phyloP scores from a whole-genome alignment of 1,284 basidiomycete species.

The Ganoderma sp. region DNA sequence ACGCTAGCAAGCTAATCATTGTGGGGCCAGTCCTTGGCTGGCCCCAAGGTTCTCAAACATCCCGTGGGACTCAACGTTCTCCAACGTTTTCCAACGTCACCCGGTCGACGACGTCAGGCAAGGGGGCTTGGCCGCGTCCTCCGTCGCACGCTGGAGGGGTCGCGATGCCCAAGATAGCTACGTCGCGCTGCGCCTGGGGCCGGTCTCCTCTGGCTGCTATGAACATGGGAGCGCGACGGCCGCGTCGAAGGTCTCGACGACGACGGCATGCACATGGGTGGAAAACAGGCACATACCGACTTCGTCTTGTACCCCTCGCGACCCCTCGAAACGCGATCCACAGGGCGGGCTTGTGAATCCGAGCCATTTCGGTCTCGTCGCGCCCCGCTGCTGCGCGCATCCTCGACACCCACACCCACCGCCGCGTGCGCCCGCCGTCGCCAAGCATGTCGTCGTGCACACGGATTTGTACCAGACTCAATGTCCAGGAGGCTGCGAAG shows the following conservation, averaged over 20 bases:
- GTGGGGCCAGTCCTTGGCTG: conserved; percentile 1
- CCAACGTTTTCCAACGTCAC: background rate
- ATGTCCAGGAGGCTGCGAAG: conserved; percentile 2
- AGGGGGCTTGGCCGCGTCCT: conserved; percentile 6
- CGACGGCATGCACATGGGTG: conserved; percentile 18
- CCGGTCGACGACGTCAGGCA: conserved; percentile 1
- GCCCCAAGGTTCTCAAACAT: background rate
- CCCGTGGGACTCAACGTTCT: background rate
- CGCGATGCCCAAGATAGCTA: conserved; percentile 17
- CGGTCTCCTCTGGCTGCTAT: conserved; percentile 11
- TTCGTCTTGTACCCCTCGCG: conserved; percentile 12
- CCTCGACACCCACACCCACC: conserved; percentile 22
- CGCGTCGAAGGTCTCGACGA: background rate
- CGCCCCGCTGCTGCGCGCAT: conserved; percentile 1
- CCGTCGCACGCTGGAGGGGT: conserved; percentile 29
- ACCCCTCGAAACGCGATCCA: conserved; percentile 18
- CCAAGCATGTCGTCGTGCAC: conserved; percentile 6
- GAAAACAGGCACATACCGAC: conserved; percentile 3
- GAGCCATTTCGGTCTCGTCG: conserved; percentile 7
- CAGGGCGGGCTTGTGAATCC: conserved; percentile 20
- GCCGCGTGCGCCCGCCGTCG: conserved; percentile 16
- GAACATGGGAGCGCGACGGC: conserved; percentile 18
- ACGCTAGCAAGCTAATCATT: background rate
- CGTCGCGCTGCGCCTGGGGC: conserved; percentile 13
- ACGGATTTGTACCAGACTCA: conserved; percentile 5